Evolutionary conservation across 1,139 yeast genomes (phyloP), one percentile per base, ranked within the genome.

Genomic region (Pichia cactophila): DNA sequence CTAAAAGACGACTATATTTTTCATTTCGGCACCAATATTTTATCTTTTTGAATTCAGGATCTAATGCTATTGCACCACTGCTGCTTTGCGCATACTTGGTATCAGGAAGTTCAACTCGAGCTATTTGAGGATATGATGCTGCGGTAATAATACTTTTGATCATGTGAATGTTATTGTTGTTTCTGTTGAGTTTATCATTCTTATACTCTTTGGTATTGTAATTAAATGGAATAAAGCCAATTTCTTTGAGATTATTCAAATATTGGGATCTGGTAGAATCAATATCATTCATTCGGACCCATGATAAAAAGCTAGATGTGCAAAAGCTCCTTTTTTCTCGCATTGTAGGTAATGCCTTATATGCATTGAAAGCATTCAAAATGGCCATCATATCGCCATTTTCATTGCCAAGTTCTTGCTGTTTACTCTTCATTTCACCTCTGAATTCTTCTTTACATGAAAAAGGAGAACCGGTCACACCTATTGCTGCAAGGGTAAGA

Each of bases 51-150:
- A 92, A 86, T 61, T 90, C 97, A 0, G 90, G 86, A 57, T 89
- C 96, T 35, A 81, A 74, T 50, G 86, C 92, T 45, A 92, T 74
- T 0, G 97, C 77, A 35, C 98, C 98, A 2, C 81, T 76, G 35
- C 83, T 70, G 1, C 88, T 80, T 43, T 81, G 77, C 47, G 81
- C 71, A 62, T 71, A 92, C 58, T 85, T 86, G 8, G 90, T 80
- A 55, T 86, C 89, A 0, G 97, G 97, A 36, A 80, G 70, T 57
- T 84, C 88, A 4, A 88, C 86, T 53, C 89, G 74, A 0, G 94
- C 89, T 38, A 88, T 71, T 49, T 86, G 84, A 0, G 97, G 97
- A 58, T 83, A 85, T 59, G 83, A 78, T 0, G 96, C 75, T 3
- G 95, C 95, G 0, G 95, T 81, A 26, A 89, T 68, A 1, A 90